Percentiles rank a stretch among this genome's conserved stretches.
Evolutionary conservation across 805 yeast genomes (phyloP).

Genomic region (Myxozyma mucilagina): DNA sequence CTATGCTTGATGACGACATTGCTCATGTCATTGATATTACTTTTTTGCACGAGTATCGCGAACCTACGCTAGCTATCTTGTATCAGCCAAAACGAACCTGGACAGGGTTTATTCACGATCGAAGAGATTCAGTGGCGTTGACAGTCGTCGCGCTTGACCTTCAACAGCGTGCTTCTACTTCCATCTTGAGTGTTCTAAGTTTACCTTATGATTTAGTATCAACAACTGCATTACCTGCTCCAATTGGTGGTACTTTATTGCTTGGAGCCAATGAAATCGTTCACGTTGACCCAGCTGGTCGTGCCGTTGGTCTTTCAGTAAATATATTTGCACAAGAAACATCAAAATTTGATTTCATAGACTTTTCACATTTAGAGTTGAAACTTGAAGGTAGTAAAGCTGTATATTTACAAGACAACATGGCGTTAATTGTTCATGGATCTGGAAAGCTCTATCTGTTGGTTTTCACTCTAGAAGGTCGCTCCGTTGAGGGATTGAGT

Average conservation of each 20-base stretch:
- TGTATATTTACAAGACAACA: conserved; percentile 40
- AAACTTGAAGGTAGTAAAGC: conserved; percentile 56
- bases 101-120: conserved; percentile 69
- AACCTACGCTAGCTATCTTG: conserved; percentile 76
- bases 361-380: conserved; percentile 54
- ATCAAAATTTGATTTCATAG: conserved; percentile 47
- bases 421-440: conserved; percentile 46
- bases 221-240: conserved; percentile 62
- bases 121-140: conserved; percentile 62
- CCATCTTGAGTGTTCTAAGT: conserved; percentile 62
- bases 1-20: conserved; percentile 57
- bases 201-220: conserved; percentile 74
- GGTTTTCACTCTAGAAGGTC: conserved; percentile 44
- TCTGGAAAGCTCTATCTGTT: conserved; percentile 49
- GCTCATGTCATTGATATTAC: conserved; percentile 67
- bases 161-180: conserved; percentile 56
- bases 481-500: conserved; percentile 38
- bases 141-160: conserved; percentile 70
- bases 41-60: conserved; percentile 71
- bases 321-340: conserved; percentile 53
- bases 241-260: conserved; percentile 66
- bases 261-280: conserved; percentile 76
- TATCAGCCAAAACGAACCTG: conserved; percentile 63
- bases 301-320: conserved; percentile 60
- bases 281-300: conserved; percentile 79